Evolutionary conservation across 805 yeast species (phyloP).

Genomic region (Ogataea ramenticola): DNA sequence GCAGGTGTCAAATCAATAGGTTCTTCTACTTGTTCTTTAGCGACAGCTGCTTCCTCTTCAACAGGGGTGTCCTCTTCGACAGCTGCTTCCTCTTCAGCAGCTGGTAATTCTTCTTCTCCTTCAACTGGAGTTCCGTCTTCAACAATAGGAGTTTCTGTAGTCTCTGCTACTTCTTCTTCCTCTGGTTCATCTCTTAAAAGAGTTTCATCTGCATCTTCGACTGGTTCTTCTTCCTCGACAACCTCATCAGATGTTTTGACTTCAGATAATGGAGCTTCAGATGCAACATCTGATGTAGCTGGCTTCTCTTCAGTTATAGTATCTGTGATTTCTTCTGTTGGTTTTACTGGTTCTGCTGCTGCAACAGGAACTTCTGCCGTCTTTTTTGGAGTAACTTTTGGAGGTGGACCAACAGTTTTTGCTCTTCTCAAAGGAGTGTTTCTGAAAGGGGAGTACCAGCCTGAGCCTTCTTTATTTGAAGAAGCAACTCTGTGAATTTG

Average conservation of each 20-base stretch:
- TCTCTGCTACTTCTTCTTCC: too few species aligned
- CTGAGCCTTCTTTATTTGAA: constrained; percentile 8
- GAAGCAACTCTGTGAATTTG: constrained; percentile 15
- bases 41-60: constrained; percentile 24
- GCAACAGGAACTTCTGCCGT: constrained; percentile 4
- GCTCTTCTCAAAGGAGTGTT: background rate
- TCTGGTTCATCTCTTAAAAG: constrained; percentile 8
- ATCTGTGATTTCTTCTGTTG: constrained; percentile 1
- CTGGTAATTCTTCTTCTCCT: background rate
- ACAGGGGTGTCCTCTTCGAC: background rate
- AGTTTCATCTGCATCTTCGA: constrained; percentile 3
- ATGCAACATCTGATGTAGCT: constrained; percentile 4
- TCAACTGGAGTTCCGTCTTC: constrained; percentile 5
- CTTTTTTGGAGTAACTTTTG: constrained; percentile 4
- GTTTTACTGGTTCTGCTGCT: constrained; percentile 2
- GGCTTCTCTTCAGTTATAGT: too few species aligned
- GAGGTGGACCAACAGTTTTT: constrained; percentile 1
- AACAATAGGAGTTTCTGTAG: too few species aligned
- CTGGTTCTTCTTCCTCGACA: constrained; percentile 9
- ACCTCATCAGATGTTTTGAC: constrained; percentile 7
- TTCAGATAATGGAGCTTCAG: constrained; percentile 7
- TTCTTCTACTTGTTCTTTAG: constrained; percentile 5
- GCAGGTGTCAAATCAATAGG: constrained; percentile 18
- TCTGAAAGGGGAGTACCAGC: constrained; percentile 26
- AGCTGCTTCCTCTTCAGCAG: constrained; percentile 3